Conservation (phyloP, 352 stramenopile genomes). For the Globisporangium middletonii region DNA sequence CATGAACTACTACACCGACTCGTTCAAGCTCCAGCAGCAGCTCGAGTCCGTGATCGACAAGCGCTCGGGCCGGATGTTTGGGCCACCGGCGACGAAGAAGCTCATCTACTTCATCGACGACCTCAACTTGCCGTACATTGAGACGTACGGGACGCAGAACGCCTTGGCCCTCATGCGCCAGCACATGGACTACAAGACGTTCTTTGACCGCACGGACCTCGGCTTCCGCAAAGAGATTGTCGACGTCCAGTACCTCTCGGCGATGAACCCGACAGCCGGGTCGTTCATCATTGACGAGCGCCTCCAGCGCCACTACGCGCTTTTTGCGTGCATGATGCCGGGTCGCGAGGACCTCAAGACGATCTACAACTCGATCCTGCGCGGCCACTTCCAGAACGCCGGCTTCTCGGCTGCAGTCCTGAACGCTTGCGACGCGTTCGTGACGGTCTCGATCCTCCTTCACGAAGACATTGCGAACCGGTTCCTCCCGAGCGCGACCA, state of each 20-base stretch:
- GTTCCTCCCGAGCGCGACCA: conserved; percentile 95
- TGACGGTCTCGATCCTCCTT: conserved; percentile 88
- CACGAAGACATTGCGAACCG: conserved; percentile 92
- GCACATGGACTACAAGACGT: conserved; percentile 95
- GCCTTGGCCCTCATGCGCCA: conserved; percentile 92
- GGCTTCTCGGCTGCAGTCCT: conserved; percentile 56
- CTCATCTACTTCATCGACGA: conserved; percentile 97
- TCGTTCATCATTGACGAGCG: conserved; percentile 97
- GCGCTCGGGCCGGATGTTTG: conserved; percentile 92
- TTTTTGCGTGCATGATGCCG: conserved; percentile 95
- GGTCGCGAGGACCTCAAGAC: conserved; percentile 92
- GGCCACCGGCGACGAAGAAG: conserved; percentile 92
- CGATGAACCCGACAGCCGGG: conserved; percentile 96
- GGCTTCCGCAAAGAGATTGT: conserved; percentile 97
- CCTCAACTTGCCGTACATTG: conserved; percentile 95
- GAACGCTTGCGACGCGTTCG: conserved; percentile 78
- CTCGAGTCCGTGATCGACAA: conserved; percentile 97
- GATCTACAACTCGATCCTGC: conserved; percentile 95
- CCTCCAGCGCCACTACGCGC: conserved; percentile 93
- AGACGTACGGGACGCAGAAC: conserved; percentile 97
- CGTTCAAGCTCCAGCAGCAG: conserved; percentile 92
- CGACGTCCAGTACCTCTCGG: conserved; percentile 94
- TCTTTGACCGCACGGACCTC: conserved; percentile 94
- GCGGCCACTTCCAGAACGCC: conserved; percentile 89
- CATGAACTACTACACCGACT: conserved; percentile 97